Base-by-base conservation (phyloP, 768 basidiomycete species). In the Russula lepida region DNA sequence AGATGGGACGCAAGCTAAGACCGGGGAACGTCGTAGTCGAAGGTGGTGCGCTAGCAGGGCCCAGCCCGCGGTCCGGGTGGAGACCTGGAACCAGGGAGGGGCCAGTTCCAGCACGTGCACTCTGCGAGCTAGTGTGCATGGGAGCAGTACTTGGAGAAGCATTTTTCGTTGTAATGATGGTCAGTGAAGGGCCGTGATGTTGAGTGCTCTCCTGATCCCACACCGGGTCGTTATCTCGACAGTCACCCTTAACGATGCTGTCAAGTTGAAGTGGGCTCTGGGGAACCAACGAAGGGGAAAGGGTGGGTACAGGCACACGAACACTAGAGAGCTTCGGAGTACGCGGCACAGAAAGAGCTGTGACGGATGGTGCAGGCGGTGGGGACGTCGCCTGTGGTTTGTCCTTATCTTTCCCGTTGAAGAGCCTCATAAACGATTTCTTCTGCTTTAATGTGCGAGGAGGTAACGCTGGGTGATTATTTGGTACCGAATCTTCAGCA, bases 341-440 rank as follows among this genome's bases (percentile, higher is more conserved):
- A 21, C 58, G 65, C 6, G 54, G 61, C 48, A 54, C 13, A 23
- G 63, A 51, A 57, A 48, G 55, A 37, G 54, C 41, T 49, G 53
- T 35, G 19, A 59, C 59, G n/a, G 79, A 77, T 5, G 75, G 72
- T 33, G 81, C 67, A 11, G 78, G 70, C 13, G 85, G 85, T 9
- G 88, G 78, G 19, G 88, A 84, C 6, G 84, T 84, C 1, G 80
- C 79, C 8, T 72, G 71, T 5, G 68, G 69, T 54, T 78, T 78
- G 25, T 74, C 73, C 54, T 73, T 73, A 21, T 74, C 74, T 68
- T 78, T 81, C 21, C 78, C 77, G 67, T 85, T 83, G 69, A 92
- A 90, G 12, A 92, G 73, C 54, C 86, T 77, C 84, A 92, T 81
- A 69, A 92, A 89, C 3, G 89, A 91, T 71, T 86, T 91, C 76